Conservation (phyloP, 176 grass and related monocot genomes). For the Ampelocalamus luodianensis region DNA sequence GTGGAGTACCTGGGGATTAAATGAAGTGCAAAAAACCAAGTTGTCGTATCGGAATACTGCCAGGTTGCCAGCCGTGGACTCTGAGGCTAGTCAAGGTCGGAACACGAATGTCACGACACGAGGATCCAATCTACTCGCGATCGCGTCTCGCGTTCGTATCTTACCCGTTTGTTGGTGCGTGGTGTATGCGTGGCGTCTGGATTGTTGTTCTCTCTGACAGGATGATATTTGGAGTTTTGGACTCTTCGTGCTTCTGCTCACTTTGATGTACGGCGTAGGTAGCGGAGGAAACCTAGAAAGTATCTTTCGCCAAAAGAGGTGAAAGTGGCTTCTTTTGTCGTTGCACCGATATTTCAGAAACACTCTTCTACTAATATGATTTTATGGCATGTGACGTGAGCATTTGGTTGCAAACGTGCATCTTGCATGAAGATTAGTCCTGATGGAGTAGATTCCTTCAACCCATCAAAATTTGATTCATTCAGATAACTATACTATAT, state of each 20-base stretch:
- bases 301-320: slow-evolving; percentile 36
- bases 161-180: neutral
- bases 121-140: neutral
- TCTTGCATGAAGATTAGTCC: neutral
- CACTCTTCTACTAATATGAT: neutral
- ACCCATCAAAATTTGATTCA: neutral
- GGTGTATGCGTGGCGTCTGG: neutral
- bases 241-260: neutral
- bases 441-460: neutral
- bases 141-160: neutral
- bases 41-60: neutral
- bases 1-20: neutral
- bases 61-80: neutral
- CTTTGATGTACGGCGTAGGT: neutral
- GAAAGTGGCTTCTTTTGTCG: slow-evolving; percentile 3
- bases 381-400: slow-evolving; percentile 23
- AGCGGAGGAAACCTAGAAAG: neutral
- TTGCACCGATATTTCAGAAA: neutral
- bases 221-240: neutral
- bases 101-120: neutral
- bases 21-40: neutral
- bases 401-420: neutral
- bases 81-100: neutral
- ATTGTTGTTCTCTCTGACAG: neutral
- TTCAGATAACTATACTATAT: neutral